A percentile compares a stretch with the other conserved stretches of the same genome.
These are phyloP conservation scores for Staphylotrichum longicolle DNA, from an alignment of 495 filamentous ascomycete genomes.

Conservation along the genomic window DNA sequence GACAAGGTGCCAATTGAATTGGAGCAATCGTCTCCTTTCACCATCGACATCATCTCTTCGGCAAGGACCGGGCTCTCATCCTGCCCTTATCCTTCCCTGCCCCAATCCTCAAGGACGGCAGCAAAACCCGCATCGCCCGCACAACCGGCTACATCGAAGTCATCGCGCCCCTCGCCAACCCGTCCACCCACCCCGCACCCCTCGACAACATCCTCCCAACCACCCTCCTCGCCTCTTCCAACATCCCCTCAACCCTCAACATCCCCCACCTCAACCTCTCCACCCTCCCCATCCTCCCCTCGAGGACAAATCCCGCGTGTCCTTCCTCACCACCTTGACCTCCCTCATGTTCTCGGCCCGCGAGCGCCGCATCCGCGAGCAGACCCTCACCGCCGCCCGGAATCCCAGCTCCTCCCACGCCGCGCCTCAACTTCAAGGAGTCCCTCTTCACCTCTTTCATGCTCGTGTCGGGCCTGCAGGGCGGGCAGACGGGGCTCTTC, in stretches of 20 bases:
- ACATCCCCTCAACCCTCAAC: conserved; percentile 36
- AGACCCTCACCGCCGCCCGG: conserved; percentile 1
- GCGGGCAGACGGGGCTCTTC: conserved; percentile 38
- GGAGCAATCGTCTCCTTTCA: conserved; percentile 33
- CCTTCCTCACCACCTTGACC: conserved; percentile 40
- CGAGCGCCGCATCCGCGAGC: conserved; percentile 39
- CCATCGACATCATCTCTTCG: conserved; percentile 36
- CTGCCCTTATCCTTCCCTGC: conserved; percentile 40
- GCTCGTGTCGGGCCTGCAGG: conserved; percentile 43
- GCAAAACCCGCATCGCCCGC: conserved; percentile 45
- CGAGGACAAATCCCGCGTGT: conserved; percentile 25
- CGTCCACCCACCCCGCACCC: background rate
- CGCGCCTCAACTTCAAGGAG: conserved; percentile 49
- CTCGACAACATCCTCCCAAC: conserved; percentile 37
- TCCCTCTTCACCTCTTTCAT: conserved; percentile 48
- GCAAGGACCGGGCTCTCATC: conserved; percentile 19
- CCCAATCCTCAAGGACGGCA: conserved; percentile 37
- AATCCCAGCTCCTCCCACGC: background rate
- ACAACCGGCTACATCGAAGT: conserved; percentile 49
- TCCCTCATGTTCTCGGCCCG: conserved; percentile 40
- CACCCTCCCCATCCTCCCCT: conserved; percentile 40
- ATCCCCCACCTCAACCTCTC: conserved; percentile 45
- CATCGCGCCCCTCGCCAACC: conserved; percentile 36
- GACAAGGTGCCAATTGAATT: conserved; percentile 34
- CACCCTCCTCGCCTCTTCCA: conserved; percentile 18